These are phyloP conservation scores for Rhizophagus sp. DNA, from an alignment of 192 early-diverging fungal species.

Conservation along the genomic window DNA sequence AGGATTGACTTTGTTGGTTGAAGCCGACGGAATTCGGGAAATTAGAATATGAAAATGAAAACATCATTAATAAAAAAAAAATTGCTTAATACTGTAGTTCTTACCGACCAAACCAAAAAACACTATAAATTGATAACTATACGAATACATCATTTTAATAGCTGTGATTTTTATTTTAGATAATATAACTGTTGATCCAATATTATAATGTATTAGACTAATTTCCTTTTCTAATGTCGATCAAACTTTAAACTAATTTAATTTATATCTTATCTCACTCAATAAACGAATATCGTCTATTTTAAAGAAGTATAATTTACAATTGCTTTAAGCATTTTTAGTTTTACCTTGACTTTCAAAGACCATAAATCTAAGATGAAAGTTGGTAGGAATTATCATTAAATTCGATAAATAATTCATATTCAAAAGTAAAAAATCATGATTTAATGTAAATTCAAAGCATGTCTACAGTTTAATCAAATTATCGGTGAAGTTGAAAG, in stretches of 20 bases:
- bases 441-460: background rate
- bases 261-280: too few relatives aligned
- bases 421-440: background rate
- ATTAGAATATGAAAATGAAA: background rate
- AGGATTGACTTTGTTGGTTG: background rate
- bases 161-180: too few relatives aligned
- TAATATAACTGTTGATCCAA: too few relatives aligned
- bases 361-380: background rate
- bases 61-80: too few relatives aligned
- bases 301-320: too few relatives aligned
- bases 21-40: background rate
- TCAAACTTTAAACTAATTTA: too few relatives aligned
- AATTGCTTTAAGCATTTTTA: background rate
- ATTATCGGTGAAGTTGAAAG: conserved; percentile 12
- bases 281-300: background rate
- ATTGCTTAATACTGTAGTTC: too few relatives aligned
- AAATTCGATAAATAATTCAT: background rate
- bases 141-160: too few relatives aligned
- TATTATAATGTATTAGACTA: too few relatives aligned
- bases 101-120: too few relatives aligned
- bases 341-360: background rate
- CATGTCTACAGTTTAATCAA: conserved; percentile 24
- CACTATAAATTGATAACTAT: too few relatives aligned
- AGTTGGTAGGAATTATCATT: background rate
- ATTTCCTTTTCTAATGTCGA: too few relatives aligned